These are phyloP conservation scores for Cercophora sp. DNA, from an alignment of 495 filamentous ascomycete genomes.

Conservation along the genomic window DNA sequence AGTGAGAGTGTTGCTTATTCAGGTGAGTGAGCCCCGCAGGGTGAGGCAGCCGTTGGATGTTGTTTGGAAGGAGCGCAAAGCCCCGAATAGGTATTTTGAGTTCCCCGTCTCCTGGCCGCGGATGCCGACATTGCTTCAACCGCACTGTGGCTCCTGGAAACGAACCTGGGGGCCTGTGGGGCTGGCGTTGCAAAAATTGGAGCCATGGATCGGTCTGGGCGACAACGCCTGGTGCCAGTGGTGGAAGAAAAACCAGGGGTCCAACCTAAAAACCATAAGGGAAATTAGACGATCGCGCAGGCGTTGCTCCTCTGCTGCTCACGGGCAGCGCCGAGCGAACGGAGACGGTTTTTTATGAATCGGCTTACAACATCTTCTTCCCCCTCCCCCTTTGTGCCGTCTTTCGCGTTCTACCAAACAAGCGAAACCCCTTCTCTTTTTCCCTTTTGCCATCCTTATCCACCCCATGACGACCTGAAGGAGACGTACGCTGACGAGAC, in stretches of 20 bases:
- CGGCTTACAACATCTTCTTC: constrained; percentile 1
- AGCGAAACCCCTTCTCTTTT: background rate
- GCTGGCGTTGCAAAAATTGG: background rate
- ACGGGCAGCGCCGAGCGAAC: background rate
- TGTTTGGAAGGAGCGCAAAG: too few species aligned
- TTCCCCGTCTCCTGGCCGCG: too few species aligned
- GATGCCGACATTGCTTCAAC: too few species aligned
- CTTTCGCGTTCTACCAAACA: background rate
- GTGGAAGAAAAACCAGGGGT: constrained; percentile 5
- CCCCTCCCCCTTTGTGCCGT: background rate
- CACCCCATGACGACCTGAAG: background rate
- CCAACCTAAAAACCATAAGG: constrained; percentile 5
- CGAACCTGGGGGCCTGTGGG: too few species aligned
- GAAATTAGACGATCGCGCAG: constrained; percentile 3
- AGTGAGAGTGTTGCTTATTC: too few species aligned
- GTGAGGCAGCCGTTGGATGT: too few species aligned
- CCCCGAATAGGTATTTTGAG: too few species aligned
- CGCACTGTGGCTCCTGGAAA: too few species aligned
- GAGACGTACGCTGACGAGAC: too few species aligned
- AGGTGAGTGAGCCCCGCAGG: too few species aligned
- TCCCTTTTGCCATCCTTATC: too few species aligned
- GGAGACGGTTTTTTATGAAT: constrained; percentile 1
- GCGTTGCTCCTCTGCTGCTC: background rate
- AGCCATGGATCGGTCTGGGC: background rate
- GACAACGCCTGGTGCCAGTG: background rate